phyloP scores from a whole-genome alignment of 331 rosid genomes.

The Quercus phellos region DNA sequence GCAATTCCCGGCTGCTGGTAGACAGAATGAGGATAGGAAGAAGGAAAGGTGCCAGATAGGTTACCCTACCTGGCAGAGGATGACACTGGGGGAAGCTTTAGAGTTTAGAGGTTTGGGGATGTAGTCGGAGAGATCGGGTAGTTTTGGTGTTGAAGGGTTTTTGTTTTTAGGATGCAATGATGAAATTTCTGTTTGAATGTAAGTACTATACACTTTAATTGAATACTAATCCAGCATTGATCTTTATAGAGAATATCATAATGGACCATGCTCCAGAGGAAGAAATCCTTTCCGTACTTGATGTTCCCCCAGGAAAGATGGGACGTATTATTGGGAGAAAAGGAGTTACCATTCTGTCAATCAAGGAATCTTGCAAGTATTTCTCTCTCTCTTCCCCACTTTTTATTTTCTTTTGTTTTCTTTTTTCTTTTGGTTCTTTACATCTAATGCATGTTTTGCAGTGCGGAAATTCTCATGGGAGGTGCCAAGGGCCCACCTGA shows the following conservation, averaged over 20 bases:
- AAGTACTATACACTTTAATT: slow-evolving; percentile 8
- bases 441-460: slow-evolving; percentile 30
- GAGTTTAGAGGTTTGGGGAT: too few relatives aligned
- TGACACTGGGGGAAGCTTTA: too few relatives aligned
- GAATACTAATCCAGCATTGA: slow-evolving; percentile 10
- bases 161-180: too few relatives aligned
- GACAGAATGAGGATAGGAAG: too few relatives aligned
- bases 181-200: not conserved
- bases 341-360: slow-evolving; percentile 74
- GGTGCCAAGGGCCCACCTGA: slow-evolving; percentile 88
- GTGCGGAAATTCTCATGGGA: slow-evolving; percentile 89
- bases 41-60: too few relatives aligned
- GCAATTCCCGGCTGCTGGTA: too few relatives aligned
- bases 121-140: not conserved
- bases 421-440: slow-evolving; percentile 4
- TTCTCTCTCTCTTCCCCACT: not conserved
- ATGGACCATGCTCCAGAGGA: slow-evolving; percentile 59
- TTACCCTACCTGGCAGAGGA: too few relatives aligned
- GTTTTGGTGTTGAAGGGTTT: not conserved
- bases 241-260: slow-evolving; percentile 43
- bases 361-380: slow-evolving; percentile 87
- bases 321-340: slow-evolving; percentile 76
- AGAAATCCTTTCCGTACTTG: slow-evolving; percentile 88
- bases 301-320: slow-evolving; percentile 85
- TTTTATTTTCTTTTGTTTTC: slow-evolving; percentile 1